phyloP scores from a whole-genome alignment of 2,329 filamentous ascomycete genomes.

The Aureobasidium uvarum region DNA sequence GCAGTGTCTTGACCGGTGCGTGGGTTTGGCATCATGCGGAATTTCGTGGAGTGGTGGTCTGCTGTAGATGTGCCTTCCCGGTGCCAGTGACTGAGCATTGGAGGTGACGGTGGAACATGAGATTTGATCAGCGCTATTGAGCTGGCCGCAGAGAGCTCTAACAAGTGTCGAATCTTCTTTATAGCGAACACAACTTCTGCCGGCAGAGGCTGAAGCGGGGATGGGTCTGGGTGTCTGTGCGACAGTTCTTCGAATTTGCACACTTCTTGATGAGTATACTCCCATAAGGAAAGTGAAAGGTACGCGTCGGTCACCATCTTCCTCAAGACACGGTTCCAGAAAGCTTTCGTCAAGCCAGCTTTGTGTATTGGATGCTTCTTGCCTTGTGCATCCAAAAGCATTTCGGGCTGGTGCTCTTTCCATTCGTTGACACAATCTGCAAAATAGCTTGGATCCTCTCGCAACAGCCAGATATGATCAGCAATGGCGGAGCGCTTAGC shows the following conservation, averaged over 20 bases:
- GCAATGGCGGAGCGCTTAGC: constrained; percentile 47
- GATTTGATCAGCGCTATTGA: constrained; percentile 33
- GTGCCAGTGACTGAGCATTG: constrained; percentile 33
- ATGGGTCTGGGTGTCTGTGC: not conserved
- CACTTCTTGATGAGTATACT: constrained; percentile 28
- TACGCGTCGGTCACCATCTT: constrained; percentile 30
- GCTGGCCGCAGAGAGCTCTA: constrained; percentile 29
- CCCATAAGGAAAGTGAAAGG: constrained; percentile 30
- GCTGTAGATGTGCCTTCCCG: constrained; percentile 29
- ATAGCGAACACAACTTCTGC: not conserved
- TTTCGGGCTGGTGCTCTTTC: constrained; percentile 51
- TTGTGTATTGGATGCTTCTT: constrained; percentile 33
- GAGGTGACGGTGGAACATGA: constrained; percentile 44
- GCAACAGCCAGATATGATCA: constrained; percentile 56
- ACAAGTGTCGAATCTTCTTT: constrained; percentile 1
- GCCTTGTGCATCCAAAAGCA: constrained; percentile 44
- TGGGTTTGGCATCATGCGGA: constrained; percentile 1
- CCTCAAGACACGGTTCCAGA: constrained; percentile 29
- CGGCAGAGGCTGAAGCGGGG: not conserved
- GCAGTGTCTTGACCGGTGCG: not conserved
- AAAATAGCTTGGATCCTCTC: constrained; percentile 62
- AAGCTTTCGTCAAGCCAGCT: constrained; percentile 12
- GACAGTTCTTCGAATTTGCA: not conserved
- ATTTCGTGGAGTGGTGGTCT: constrained; percentile 2
- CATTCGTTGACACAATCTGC: constrained; percentile 44